Evolutionary conservation across 257 asterid genomes (phyloP).

Genomic region (Jacaranda mimosifolia): DNA sequence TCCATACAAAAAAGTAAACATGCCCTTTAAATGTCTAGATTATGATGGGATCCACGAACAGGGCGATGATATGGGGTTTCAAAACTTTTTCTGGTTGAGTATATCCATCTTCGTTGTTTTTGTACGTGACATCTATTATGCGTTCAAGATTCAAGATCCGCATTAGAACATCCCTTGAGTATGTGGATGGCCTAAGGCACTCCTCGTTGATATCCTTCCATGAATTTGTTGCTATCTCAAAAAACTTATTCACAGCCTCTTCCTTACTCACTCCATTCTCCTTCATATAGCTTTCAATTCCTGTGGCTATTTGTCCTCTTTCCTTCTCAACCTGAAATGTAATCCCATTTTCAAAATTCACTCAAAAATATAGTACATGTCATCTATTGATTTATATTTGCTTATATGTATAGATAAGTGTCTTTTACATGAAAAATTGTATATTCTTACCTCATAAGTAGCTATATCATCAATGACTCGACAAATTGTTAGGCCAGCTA

Average conservation of each 20-base stretch:
- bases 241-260: conserved; percentile 26
- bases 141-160: conserved; percentile 31
- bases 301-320: conserved; percentile 39
- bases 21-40: background rate
- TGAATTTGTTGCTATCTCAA: conserved; percentile 13
- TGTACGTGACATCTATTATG: conserved; percentile 25
- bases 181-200: conserved; percentile 18
- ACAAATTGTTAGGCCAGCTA: background rate
- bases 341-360: background rate
- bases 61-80: conserved; percentile 31
- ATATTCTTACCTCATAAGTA: background rate
- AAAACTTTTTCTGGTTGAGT: conserved; percentile 36
- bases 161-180: conserved; percentile 26
- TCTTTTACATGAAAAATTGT: no score
- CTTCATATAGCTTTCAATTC: conserved; percentile 38
- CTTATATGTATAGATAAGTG: no score
- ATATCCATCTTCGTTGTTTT: conserved; percentile 37
- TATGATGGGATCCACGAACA: conserved; percentile 31
- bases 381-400: no score
- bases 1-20: no score
- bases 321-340: conserved; percentile 35
- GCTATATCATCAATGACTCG: conserved; percentile 4
- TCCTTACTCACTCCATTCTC: conserved; percentile 31
- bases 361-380: background rate
- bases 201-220: conserved; percentile 44